These are phyloP conservation scores for Guadua angustifolia DNA, from an alignment of 176 grass and related monocot genomes.

Conservation along the genomic window DNA sequence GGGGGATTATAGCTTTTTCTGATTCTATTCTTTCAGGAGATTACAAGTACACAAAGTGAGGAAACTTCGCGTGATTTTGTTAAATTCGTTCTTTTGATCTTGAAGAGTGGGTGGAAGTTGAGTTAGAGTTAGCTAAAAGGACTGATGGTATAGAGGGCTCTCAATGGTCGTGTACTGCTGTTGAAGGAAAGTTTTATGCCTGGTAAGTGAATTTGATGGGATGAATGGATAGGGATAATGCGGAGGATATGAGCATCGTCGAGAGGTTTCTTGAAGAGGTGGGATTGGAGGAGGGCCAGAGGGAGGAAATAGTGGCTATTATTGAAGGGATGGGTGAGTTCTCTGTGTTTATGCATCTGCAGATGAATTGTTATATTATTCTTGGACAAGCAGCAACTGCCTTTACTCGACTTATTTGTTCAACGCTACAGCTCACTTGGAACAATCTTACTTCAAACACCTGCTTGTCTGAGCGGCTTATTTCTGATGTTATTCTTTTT, in stretches of 20 bases:
- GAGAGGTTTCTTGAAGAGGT: conserved; percentile 67
- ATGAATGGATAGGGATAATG: conserved; percentile 55
- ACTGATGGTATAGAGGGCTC: not conserved
- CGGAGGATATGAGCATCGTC: conserved; percentile 71
- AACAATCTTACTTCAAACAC: not conserved
- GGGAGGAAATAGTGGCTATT: conserved; percentile 66
- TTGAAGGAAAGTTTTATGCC: conserved; percentile 1
- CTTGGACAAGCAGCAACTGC: not conserved
- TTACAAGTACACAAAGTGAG: conserved; percentile 94
- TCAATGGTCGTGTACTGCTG: not conserved
- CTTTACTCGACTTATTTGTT: not conserved
- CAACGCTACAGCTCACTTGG: not conserved
- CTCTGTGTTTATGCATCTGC: not conserved
- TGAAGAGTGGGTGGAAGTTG: not conserved
- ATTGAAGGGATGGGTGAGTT: conserved; percentile 89
- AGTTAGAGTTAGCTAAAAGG: conserved; percentile 1
- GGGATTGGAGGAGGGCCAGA: conserved; percentile 59
- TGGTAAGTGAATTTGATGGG: conserved; percentile 25
- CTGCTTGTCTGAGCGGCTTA: not conserved
- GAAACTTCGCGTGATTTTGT: not conserved
- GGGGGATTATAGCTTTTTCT: not conserved
- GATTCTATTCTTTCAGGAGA: conserved; percentile 62
- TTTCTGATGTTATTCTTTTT: conserved; percentile 11
- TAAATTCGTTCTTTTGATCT: not conserved
- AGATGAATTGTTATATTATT: not conserved